Evolutionary conservation across 176 grass and related monocot species (phyloP).

Genomic region (Elymus sibiricus): DNA sequence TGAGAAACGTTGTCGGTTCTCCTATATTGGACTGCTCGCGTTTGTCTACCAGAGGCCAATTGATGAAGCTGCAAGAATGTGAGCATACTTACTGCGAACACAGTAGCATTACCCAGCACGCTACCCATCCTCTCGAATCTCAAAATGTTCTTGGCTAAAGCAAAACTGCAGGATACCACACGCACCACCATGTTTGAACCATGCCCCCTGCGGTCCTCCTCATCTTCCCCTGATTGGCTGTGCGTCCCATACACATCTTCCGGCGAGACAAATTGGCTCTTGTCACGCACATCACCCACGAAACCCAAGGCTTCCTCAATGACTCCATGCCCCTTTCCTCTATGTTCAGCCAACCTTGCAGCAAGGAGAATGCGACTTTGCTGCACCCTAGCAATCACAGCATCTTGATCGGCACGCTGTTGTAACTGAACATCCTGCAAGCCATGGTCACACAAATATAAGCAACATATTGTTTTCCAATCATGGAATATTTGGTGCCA

Average conservation of each 20-base stretch:
- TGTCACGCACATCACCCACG: conserved; percentile 47
- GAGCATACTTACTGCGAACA: conserved; percentile 62
- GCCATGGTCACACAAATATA: conserved; percentile 1
- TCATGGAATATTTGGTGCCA: background rate
- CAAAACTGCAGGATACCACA: conserved; percentile 42
- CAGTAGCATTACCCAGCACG: conserved; percentile 49
- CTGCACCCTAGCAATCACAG: conserved; percentile 58
- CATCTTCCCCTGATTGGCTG: conserved; percentile 32
- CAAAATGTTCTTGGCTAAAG: conserved; percentile 38
- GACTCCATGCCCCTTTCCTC: conserved; percentile 52
- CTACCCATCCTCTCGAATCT: conserved; percentile 31
- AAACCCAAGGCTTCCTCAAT: conserved; percentile 71
- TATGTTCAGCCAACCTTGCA: conserved; percentile 63
- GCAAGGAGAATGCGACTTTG: conserved; percentile 64
- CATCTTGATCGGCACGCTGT: conserved; percentile 49
- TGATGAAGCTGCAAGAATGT: conserved; percentile 63
- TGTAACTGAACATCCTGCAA: conserved; percentile 58
- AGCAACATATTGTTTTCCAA: background rate
- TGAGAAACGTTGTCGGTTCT: background rate
- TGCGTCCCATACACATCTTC: conserved; percentile 26
- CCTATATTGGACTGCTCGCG: background rate
- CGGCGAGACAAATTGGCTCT: conserved; percentile 17
- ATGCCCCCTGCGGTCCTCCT: conserved; percentile 3
- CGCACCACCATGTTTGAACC: conserved; percentile 39
- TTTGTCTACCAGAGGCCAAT: conserved; percentile 31